Base-by-base conservation (phyloP, 2,329 filamentous ascomycete species). In the Davidsoniella virescens region DNA sequence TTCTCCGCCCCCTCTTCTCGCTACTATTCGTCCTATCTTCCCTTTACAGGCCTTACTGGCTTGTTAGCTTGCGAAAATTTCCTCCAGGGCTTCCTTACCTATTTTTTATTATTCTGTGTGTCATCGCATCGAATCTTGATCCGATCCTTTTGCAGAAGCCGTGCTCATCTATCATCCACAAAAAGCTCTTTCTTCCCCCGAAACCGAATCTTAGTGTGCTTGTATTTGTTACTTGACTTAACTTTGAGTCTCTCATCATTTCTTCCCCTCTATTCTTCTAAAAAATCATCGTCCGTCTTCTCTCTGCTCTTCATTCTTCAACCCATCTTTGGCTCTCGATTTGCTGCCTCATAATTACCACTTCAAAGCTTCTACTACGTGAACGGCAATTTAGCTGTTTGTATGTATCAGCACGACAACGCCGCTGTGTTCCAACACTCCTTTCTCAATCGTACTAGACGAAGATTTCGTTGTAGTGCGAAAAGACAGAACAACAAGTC, bases 381-480 rank as follows among this genome's bases (percentile, higher is more conserved):
- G 18, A 38, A 50, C 51, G 37, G 47, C 37, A 44, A 26, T 49
- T 56, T 59, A 65, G 61, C 62, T 63, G 64, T 63, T 65, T 83
- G 87, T 93, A 94, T 94, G 87, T 94, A 94, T 94, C 87, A 87
- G 86, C 83, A 86, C 85, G 83, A 84, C 80, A 67, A 75, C 64
- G 78, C 78, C 79, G 79, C 84, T 84, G 80, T 87, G 81, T 87
- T 86, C 80, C 85, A 82, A 85, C 82, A 90, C 82, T 80, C 82
- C 73, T 81, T 82, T 78, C 44, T 47, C 50, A 50, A 16, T 45
- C 46, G 41, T 46, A 52, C 52, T 52, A 48, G 47, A 51, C 49
- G 44, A 47, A 51, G 40, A 47, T 44, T 42, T 52, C 47, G 42
- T 48, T 52, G 41, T 46, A 53, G 51, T 50, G 29, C 47, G 51